Evolutionary conservation across 2,329 filamentous ascomycete genomes (phyloP).

Genomic region (Ilyonectria mors-panacis): DNA sequence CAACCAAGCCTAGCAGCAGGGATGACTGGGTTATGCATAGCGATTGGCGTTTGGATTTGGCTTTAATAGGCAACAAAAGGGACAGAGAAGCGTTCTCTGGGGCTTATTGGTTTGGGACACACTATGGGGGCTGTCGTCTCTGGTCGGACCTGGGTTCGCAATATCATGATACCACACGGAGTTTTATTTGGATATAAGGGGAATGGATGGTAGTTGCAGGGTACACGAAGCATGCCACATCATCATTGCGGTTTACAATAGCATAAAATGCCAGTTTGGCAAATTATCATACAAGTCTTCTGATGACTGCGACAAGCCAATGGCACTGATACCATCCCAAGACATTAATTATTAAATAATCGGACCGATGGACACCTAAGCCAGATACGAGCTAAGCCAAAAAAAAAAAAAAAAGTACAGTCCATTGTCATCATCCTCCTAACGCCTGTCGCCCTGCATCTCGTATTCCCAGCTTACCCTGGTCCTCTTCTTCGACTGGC

Average conservation of each 20-base stretch:
- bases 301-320: not conserved
- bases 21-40: conserved; percentile 54
- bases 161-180: conserved; percentile 5
- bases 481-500: not conserved
- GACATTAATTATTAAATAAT: not conserved
- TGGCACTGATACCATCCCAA: not conserved
- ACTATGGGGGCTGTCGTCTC: not conserved
- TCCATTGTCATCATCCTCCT: conserved; percentile 5
- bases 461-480: not conserved
- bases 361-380: not conserved
- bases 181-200: conserved; percentile 1
- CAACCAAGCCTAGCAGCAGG: conserved; percentile 36
- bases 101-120: not conserved
- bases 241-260: not conserved
- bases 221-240: not conserved
- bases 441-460: not conserved
- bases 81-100: not conserved
- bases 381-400: conserved; percentile 15
- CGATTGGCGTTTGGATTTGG: conserved; percentile 57
- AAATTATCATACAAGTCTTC: not conserved
- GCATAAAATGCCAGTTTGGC: not conserved
- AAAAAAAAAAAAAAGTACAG: not conserved
- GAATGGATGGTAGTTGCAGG: not conserved
- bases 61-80: conserved; percentile 35
- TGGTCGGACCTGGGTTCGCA: not conserved